Base-by-base conservation (phyloP, 2,329 filamentous ascomycete genomes). In the Sporothrix pallida region DNA sequence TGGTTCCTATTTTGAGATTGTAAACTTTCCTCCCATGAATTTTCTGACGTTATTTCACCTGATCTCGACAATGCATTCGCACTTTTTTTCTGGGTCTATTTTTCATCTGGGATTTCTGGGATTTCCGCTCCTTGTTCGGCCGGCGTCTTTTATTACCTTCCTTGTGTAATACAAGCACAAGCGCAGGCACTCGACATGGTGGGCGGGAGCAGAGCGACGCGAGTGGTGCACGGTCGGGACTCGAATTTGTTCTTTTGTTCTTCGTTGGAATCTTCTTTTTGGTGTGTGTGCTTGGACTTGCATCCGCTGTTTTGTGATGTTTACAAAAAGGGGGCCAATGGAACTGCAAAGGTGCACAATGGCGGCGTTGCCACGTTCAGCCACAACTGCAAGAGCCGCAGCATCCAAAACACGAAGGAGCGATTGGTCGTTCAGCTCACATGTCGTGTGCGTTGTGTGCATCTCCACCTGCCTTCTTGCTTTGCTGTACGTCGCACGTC, bases 1-100 rank as follows among this genome's bases (percentile, higher is more conserved):
- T 70, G 50, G 67, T 70, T 56, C 67, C 48, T 68, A 69, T 69
- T 54, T 69, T 69, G 48, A 69, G 48, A 69, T 69, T 54, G 62
- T 48, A 9, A 23, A 56, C 17, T 44, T 70, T 31, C 37, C 17
- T 20, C n/a, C 52, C 31, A 58, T 48, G 12, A n/a, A 10, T 58
- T 17, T 26, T 42, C 7, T 58, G 37, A 23, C 7, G 46, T 44
- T 23, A 50, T 54, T 56, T 69, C 62, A n/a, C 23, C 54, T 31
- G 23, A 58, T 44, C 15, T 26, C 17, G 50, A 56, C 46, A 56
- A 56, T 54, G 67, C 48, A 23, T 56, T 54, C n/a, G 48, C 56
- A 31, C 54, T 23, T 48, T 46, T 48, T 37, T 71, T 13, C 31
- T 20, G 26, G 13, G n/a, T 20, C 56, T 23, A 37, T 37, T 37